Evolutionary conservation across 2,329 filamentous ascomycete species (phyloP).

Genomic region (Penicillium sp.): DNA sequence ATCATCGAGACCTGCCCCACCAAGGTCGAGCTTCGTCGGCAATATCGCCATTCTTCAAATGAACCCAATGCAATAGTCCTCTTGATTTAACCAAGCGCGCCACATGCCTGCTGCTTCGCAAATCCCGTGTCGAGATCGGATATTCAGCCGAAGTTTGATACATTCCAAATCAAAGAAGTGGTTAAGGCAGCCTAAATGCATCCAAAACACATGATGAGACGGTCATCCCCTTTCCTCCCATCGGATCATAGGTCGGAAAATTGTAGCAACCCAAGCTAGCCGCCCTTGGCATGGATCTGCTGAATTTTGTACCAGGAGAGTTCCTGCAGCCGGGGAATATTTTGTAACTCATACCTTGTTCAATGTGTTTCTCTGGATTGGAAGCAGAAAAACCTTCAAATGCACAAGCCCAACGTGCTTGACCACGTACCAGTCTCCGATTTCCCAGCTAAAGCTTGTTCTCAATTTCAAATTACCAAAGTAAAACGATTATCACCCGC

Average conservation of each 20-base stretch:
- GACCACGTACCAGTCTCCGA: background rate
- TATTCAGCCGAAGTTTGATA: background rate
- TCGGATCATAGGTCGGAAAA: background rate
- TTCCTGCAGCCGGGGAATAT: too few species aligned
- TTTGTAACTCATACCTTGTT: too few species aligned
- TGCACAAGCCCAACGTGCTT: background rate
- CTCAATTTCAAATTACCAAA: background rate
- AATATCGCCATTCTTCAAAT: background rate
- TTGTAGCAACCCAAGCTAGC: background rate
- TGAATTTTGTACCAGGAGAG: background rate
- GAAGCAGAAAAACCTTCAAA: too few species aligned
- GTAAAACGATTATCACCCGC: too few species aligned
- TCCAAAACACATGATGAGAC: conserved; percentile 3
- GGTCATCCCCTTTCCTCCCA: background rate
- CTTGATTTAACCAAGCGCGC: background rate
- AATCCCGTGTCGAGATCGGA: background rate
- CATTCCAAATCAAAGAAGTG: background rate
- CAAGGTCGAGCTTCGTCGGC: background rate
- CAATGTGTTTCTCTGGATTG: too few species aligned
- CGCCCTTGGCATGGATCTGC: background rate
- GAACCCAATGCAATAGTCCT: background rate
- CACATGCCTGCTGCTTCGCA: background rate
- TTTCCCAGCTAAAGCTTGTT: background rate
- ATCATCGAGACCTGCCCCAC: background rate
- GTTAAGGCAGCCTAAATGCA: background rate